Evolutionary conservation across 1,284 basidiomycete species (phyloP).

Genomic region (Cryptococcus floricola): DNA sequence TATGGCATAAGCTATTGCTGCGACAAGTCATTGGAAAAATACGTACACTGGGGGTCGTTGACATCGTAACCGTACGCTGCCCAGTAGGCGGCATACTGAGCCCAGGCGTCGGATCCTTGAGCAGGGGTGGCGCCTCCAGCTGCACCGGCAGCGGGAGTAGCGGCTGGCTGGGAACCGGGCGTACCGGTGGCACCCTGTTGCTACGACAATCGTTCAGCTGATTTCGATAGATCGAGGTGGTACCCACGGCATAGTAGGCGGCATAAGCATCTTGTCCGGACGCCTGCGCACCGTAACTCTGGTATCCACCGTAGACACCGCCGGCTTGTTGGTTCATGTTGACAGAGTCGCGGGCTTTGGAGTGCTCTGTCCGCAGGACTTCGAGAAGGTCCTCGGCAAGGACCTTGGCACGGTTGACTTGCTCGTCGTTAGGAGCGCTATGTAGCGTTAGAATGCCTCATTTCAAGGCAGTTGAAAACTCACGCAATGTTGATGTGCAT

Average conservation of each 20-base stretch:
- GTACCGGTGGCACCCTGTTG: slow-evolving; percentile 23
- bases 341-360: slow-evolving; percentile 58
- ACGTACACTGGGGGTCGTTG: slow-evolving; percentile 54
- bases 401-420: slow-evolving; percentile 79
- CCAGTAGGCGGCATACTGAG: slow-evolving; percentile 51
- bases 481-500: slow-evolving; percentile 94
- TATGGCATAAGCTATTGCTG: background rate
- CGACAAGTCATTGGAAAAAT: background rate
- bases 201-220: slow-evolving; percentile 4
- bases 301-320: slow-evolving; percentile 50
- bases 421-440: slow-evolving; percentile 82
- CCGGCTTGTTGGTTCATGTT: slow-evolving; percentile 51
- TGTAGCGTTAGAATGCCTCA: background rate
- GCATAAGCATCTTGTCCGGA: slow-evolving; percentile 24
- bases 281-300: slow-evolving; percentile 22
- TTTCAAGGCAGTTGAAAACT: slow-evolving; percentile 16
- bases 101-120: slow-evolving; percentile 45
- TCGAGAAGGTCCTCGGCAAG: slow-evolving; percentile 83
- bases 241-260: slow-evolving; percentile 32
- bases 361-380: slow-evolving; percentile 79
- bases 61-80: slow-evolving; percentile 86
- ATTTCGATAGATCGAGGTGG: background rate
- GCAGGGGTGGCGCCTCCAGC: slow-evolving; percentile 43
- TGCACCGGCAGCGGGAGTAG: slow-evolving; percentile 43
- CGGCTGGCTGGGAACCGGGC: slow-evolving; percentile 37